A percentile compares a stretch with the other conserved stretches of the same genome.
These are phyloP conservation scores for Chenopodium formosanum DNA, from an alignment of 148 eudicot genomes.

Conservation along the genomic window DNA sequence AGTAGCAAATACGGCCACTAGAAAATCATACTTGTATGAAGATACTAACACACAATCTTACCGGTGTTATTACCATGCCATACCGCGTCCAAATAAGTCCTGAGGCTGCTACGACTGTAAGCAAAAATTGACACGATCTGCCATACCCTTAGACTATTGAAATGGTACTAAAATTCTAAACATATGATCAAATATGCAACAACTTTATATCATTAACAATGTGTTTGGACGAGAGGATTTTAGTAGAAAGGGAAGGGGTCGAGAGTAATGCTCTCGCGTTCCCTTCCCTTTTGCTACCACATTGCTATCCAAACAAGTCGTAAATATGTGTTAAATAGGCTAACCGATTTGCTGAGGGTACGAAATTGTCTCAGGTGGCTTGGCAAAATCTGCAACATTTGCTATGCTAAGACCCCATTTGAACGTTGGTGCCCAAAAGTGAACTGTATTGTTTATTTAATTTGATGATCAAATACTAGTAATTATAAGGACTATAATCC, in stretches of 20 bases:
- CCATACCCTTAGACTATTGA: neutral
- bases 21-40: neutral
- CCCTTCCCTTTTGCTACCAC: neutral
- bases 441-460: slow-evolving; percentile 27
- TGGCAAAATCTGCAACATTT: slow-evolving; percentile 42
- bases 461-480: neutral
- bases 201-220: neutral
- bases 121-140: neutral
- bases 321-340: neutral
- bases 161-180: too few relatives aligned
- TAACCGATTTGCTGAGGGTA: slow-evolving; percentile 45
- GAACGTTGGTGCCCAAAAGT: slow-evolving; percentile 48
- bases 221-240: neutral
- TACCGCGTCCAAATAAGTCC: slow-evolving; percentile 44
- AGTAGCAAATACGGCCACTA: neutral
- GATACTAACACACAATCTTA: neutral
- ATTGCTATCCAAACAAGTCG: neutral
- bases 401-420: slow-evolving; percentile 47
- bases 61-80: slow-evolving; percentile 37
- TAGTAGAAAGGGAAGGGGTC: neutral
- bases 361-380: slow-evolving; percentile 43
- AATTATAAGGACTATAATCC: too few relatives aligned
- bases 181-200: neutral
- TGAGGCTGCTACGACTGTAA: slow-evolving; percentile 35
- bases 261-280: neutral